Evolutionary conservation across 306 rosid species (phyloP), one percentile per base, ranked within the genome.

Genomic region (Pachyrhizus erosus): DNA sequence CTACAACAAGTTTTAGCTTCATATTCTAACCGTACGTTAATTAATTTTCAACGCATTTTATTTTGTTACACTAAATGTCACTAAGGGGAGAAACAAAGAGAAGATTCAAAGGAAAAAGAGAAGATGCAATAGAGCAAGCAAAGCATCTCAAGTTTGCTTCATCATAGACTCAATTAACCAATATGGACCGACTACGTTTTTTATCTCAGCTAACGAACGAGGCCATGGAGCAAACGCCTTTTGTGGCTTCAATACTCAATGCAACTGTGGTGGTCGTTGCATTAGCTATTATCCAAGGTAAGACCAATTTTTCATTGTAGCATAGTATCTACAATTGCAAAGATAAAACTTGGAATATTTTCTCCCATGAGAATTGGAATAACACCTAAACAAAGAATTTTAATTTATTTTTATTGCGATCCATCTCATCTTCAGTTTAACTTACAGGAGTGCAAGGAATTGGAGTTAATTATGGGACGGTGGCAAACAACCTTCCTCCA

Each of bases 401-500:
- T 39, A 39, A 8, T 39, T 39, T 2, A 39, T 39, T 39, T 31
- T 39, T 39, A 10, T 39, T 39, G 43, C 1, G 10, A 42, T 42
- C 4, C 39, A 34, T 34, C 5, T 3, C 39, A 34, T 34, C 39
- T 34, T 42, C 2, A 42, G 2, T 8, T 42, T 42, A 10, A 39
- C 14, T 9, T 11, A 11, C 48, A 88, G 91, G 78, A 60, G 90
- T 49, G 2, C 76, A 80, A 54, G 92, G 93, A 60, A 89, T 17
- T 14, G 21, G 42, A 64, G 98, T 90, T n/a, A 93, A 91, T 80
- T 90, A 89, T 43, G 97, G 97, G 17, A 93, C 93, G 0, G 65
- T 86, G 45, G 97, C 93, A n/a, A 75, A 85, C 76, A 78, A 93
- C 64, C 96, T 93, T 51, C 93, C 97, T 18, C 93, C 92, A 33